These are phyloP conservation scores for Asclepias syriaca DNA, from an alignment of 257 asterid species.

Conservation along the genomic window DNA sequence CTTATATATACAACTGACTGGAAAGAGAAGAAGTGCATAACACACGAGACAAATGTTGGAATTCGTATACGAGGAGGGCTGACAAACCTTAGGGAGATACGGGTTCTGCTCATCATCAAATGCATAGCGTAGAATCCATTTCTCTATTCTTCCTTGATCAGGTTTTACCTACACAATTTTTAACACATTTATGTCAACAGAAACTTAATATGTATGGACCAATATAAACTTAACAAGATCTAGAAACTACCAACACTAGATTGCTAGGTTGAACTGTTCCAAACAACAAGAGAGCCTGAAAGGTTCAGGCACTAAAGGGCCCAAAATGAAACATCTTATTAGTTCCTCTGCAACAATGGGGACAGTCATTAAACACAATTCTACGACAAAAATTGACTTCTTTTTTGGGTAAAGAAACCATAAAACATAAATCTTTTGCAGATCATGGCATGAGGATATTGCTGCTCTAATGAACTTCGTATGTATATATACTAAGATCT, in stretches of 20 bases:
- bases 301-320: not conserved
- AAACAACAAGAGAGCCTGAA: not conserved
- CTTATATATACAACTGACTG: not conserved
- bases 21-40: not conserved
- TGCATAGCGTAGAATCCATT: slow-evolving; percentile 90
- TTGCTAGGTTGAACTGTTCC: not conserved
- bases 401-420: not conserved
- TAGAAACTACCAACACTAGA: not conserved
- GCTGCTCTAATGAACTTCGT: not conserved
- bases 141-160: slow-evolving; percentile 92
- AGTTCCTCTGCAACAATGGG: not conserved
- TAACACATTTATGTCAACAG: slow-evolving; percentile 11
- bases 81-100: slow-evolving; percentile 83
- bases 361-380: not conserved
- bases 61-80: not conserved
- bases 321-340: not conserved
- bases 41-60: not conserved
- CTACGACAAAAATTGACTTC: not conserved
- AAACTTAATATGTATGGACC: not conserved
- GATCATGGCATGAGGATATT: not conserved
- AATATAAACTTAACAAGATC: not conserved
- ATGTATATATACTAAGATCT: not conserved
- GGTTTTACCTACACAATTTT: slow-evolving; percentile 54
- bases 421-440: not conserved
- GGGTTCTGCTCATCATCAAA: slow-evolving; percentile 89